Percentiles rank a stretch among this genome's conserved stretches.
These are phyloP conservation scores for Pycnococcus provasolii DNA, from an alignment of 139 green algal species.

Conservation along the genomic window DNA sequence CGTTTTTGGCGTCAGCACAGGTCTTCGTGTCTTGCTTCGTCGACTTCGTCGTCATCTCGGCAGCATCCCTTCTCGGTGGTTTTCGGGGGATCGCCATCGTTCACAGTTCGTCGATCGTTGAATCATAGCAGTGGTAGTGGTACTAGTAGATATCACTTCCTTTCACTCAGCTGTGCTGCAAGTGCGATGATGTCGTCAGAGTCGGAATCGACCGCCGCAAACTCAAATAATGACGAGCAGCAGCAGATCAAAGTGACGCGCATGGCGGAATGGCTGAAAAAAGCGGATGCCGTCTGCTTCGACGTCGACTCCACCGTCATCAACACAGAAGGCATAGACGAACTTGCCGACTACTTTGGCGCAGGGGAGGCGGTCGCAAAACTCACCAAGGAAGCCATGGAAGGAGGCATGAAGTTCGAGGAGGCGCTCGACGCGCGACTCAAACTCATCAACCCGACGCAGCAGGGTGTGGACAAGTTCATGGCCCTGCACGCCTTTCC, in stretches of 20 bases:
- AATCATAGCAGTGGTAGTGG: no score
- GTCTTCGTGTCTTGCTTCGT: no score
- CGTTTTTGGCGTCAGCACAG: no score
- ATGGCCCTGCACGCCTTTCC: constrained; percentile 54
- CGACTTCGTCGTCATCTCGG: no score
- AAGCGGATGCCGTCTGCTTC: constrained; percentile 73
- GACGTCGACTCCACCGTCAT: constrained; percentile 96
- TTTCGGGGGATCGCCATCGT: no score
- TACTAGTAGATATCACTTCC: no score
- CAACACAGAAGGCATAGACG: constrained; percentile 92
- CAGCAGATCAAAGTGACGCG: background rate
- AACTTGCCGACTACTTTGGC: constrained; percentile 81
- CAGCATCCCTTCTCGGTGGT: no score
- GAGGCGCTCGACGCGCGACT: constrained; percentile 70
- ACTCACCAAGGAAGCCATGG: constrained; percentile 84
- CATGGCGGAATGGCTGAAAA: background rate
- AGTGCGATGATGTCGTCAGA: no score
- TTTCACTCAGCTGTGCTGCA: no score
- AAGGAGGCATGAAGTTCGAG: constrained; percentile 74
- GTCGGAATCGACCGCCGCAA: no score
- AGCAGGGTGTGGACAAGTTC: constrained; percentile 52
- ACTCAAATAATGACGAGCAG: background rate
- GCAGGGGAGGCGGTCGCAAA: constrained; percentile 75
- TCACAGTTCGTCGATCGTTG: no score
- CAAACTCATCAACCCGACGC: constrained; percentile 62